Percentiles rank a stretch among this genome's conserved stretches.
These are phyloP conservation scores for Patellifolia procumbens DNA, from an alignment of 179 eudicot genomes.

Conservation along the genomic window DNA sequence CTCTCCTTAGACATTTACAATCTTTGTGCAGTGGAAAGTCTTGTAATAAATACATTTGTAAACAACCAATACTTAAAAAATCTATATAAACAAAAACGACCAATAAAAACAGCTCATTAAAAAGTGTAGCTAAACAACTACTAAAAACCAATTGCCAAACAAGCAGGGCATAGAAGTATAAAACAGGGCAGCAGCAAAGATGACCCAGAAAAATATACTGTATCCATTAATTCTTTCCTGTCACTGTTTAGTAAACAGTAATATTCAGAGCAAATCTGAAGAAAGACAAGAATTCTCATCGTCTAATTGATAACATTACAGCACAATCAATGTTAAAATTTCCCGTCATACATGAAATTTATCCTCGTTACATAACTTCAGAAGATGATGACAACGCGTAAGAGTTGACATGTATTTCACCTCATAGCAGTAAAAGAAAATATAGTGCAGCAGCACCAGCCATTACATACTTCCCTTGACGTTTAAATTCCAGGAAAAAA, in stretches of 20 bases:
- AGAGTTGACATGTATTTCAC: conserved; percentile 19
- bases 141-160: no score
- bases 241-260: not conserved
- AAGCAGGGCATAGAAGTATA: no score
- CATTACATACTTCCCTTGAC: not conserved
- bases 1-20: no score
- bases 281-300: not conserved
- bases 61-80: no score
- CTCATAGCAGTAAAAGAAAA: not conserved
- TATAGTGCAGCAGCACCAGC: not conserved
- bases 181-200: no score
- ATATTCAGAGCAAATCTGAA: not conserved
- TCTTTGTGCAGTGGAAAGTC: no score
- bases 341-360: not conserved
- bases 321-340: not conserved
- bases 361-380: not conserved
- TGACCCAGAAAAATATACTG: not conserved
- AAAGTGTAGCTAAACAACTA: no score
- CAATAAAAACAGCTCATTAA: no score
- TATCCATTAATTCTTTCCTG: not conserved
- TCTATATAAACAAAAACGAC: no score
- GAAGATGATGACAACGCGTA: conserved; percentile 17
- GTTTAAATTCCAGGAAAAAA: not conserved
- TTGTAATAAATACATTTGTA: no score
- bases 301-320: not conserved